Evolutionary conservation across 768 basidiomycete species (phyloP), one percentile per base, ranked within the genome.

Genomic region (Leccinellum luteum): DNA sequence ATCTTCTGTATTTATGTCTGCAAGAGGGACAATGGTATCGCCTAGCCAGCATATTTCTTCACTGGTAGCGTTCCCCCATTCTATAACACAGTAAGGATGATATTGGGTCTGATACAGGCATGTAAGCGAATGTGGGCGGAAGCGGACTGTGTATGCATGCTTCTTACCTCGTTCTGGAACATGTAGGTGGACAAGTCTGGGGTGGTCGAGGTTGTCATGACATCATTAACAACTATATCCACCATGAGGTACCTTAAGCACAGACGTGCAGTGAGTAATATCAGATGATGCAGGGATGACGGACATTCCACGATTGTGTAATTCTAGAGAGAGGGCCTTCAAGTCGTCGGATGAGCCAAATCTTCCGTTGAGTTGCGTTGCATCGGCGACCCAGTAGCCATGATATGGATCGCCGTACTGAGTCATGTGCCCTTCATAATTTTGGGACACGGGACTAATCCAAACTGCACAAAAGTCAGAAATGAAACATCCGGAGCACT

Each of bases 11-110:
- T 94, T 84, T 58, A 94, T 65, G 69, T 95, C 93, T 0, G 89
- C 83, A 1, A 94, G 78, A 23, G 90, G 79, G 52, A 94, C 87
- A 2, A 76, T 79, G 12, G 75, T 74, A 66, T 94, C 90, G 2
- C 93, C 92, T 17, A 94, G 75, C 92, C 92, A 94, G 71, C 92
- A 93, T 41, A 80, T 67, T 72, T 92, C 82, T 65, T 87, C 81
- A 60, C 86, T 85, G 4, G 85, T 88, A 34, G 76, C 72, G 66
- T 94, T 90, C 30, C 75, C 76, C 79, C 81, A 92, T 56, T 86
- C 78, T 35, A 94, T 80, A 15, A 82, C 77, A 66, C 91, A 93
- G 72, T 91, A 93, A 0, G 86, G 79, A 69, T 94, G 92, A 69
- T 88, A 92, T 60, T 84, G 78, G 1, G 83, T 79, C 81, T 88